Evolutionary conservation across 345 rosid species (phyloP), one percentile per base, ranked within the genome.

Genomic region (Turritis glabra): DNA sequence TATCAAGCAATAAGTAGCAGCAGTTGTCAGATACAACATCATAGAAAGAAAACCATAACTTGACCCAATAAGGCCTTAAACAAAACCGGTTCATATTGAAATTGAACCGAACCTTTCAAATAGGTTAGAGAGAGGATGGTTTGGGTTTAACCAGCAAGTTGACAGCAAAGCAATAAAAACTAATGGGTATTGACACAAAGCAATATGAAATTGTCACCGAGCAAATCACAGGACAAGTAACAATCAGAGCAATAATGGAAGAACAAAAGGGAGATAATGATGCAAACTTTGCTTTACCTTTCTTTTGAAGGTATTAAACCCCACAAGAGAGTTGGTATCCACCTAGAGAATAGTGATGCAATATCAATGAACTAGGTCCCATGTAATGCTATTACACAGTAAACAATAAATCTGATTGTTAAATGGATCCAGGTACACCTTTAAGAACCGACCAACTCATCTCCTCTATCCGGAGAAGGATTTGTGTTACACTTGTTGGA

Each of bases 251-350:
- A 76, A 79, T 82, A 54, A 88, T 76, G 77, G 48, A 53, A 53
- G 63, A 67, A 14, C 8, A 52, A 76, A 76, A 77, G 75, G 58
- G 19, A 68, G 66, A 78, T 52, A 59, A 63, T 77, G 32, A 48
- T 71, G 58, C 63, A 52, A 17, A 30, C 17, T 47, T 71, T 64
- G 32, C 56, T 40, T 55, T 77, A 66, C 48, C 77, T 57, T 66
- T 70, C 55, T 51, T 67, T 67, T 59, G 56, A 75, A 74, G 72
- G 51, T 60, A 75, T 29, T 0, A 27, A 75, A 60, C 79, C 79
- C 79, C 74, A 60, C 74, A 74, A 55, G 64, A 63, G 78, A 77
- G 76, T 85, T 81, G 85, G 84, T 80, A 79, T 86, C 84, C 86
- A 85, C 81, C 84, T 59, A 51, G 71, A 79, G 67, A 64, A 69